Base-by-base conservation (phyloP, 805 yeast species). In the Wickerhamomyces mucosus region DNA sequence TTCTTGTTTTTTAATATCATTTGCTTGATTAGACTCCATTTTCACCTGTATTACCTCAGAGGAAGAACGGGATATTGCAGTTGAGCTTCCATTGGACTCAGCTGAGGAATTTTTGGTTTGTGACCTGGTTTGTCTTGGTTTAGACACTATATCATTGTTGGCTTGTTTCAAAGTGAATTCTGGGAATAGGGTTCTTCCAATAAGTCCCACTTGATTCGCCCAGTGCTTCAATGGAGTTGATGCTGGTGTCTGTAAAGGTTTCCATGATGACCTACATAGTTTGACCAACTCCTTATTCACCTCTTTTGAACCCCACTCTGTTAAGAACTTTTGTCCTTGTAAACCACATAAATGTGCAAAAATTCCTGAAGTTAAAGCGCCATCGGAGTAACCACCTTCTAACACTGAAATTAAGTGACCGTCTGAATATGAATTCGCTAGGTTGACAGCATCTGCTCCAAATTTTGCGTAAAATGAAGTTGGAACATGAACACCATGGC, bases 371-470 rank as follows among this genome's bases (percentile, higher is more conserved):
- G 77, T 56, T 13, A 83, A 62, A 0, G 94, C 94, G 4, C 80
- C 79, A 45, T 82, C 86, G 1, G 92, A 78, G 50, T 83, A 83
- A 1, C 95, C 95, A 17, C 95, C 95, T 56, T 83, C 95, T 40
- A 83, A 55, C 15, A 83, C 53, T 1, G 94, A 80, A 0, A 83
- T 41, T 0, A 82, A 59, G 36, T 71, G 72, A 9, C 88, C 81
- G 9, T 65, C 55, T 6, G 78, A 58, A 44, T 70, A 79, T 29
- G 69, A 61, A 35, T 77, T 69, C 5, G 92, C 82, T 28, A 83
- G 55, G 33, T 66, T 69, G n/a, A 75, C 72, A 1, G 80, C 76
- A 51, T 83, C 94, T 22, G 65, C 63, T 5, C 94, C 77, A 47
- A 83, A 82, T 26, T 64, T 65, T 14, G 81, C 67, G 50, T 78